phyloP scores from a whole-genome alignment of 192 early-diverging fungal genomes.

The Haplosporangium gracile region DNA sequence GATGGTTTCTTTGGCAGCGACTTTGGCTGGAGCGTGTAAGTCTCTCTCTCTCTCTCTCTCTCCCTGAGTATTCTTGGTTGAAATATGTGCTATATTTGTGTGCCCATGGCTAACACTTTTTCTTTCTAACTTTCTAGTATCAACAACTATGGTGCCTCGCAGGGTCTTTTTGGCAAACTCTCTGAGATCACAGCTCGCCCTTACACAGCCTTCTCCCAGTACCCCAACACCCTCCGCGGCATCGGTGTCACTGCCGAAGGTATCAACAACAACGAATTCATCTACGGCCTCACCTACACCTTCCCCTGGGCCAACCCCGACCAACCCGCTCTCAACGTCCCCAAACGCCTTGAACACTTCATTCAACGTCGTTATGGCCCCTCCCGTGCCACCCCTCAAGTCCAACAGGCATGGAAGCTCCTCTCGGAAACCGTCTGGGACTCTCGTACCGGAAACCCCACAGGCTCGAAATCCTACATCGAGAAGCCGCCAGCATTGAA shows the following conservation, averaged over 20 bases:
- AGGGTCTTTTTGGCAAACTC: constrained; percentile 39
- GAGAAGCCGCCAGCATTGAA: constrained; percentile 42
- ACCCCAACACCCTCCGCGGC: constrained; percentile 23
- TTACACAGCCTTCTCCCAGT: constrained; percentile 18
- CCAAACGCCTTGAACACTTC: constrained; percentile 21
- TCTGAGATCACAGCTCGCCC: not conserved
- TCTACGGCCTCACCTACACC: constrained; percentile 22
- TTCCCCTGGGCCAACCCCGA: constrained; percentile 37
- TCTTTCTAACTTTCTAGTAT: constrained; percentile 11
- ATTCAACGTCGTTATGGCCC: constrained; percentile 44
- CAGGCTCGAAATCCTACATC: constrained; percentile 39
- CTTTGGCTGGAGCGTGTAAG: constrained; percentile 48
- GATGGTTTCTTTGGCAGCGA: constrained; percentile 42
- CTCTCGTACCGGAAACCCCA: not conserved
- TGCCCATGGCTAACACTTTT: not conserved
- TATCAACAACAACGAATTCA: constrained; percentile 53
- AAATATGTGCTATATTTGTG: not conserved
- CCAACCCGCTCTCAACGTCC: constrained; percentile 10
- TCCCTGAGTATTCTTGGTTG: not conserved
- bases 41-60: not conserved
- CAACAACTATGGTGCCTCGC: constrained; percentile 46
- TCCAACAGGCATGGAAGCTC: constrained; percentile 27
- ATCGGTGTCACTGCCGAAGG: constrained; percentile 43
- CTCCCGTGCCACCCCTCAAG: constrained; percentile 5
- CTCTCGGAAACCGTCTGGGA: constrained; percentile 47